Percentiles rank a stretch among this genome's conserved stretches.
phyloP scores from a whole-genome alignment of 1,284 basidiomycete species.

The Trichosporon coremiiforme region DNA sequence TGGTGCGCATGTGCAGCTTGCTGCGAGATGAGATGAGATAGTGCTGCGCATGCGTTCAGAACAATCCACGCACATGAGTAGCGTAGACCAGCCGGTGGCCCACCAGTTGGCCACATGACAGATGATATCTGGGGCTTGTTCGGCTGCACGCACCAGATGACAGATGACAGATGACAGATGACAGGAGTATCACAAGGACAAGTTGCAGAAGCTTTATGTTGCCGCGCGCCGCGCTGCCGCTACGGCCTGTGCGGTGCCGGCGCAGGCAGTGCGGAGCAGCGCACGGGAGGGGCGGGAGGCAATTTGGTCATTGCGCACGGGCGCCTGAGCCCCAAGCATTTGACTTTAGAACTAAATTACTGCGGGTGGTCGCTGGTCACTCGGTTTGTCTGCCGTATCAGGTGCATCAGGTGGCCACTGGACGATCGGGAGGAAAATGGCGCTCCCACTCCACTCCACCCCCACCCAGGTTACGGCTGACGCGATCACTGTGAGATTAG shows the following conservation, averaged over 20 bases:
- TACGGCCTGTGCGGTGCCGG: neutral
- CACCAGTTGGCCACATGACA: too few species aligned
- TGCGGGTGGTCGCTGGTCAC: neutral
- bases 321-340: neutral
- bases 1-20: too few species aligned
- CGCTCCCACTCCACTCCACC: conserved; percentile 12
- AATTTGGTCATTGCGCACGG: conserved; percentile 6
- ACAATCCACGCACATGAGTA: neutral
- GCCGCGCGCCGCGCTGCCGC: too few species aligned
- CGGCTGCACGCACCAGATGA: neutral
- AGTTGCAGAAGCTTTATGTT: neutral
- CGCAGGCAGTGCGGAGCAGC: too few species aligned
- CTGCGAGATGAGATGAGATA: neutral
- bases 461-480: neutral
- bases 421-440: neutral
- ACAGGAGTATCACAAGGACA: neutral
- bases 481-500: conserved; percentile 1
- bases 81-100: too few species aligned
- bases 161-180: too few species aligned
- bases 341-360: neutral
- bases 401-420: too few species aligned
- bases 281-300: neutral
- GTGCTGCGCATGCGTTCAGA: neutral
- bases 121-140: neutral
- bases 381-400: neutral